Evolutionary conservation across 805 yeast species (phyloP), one percentile per base, ranked within the genome.

Genomic region (Kodamaea nitidulidarum): DNA sequence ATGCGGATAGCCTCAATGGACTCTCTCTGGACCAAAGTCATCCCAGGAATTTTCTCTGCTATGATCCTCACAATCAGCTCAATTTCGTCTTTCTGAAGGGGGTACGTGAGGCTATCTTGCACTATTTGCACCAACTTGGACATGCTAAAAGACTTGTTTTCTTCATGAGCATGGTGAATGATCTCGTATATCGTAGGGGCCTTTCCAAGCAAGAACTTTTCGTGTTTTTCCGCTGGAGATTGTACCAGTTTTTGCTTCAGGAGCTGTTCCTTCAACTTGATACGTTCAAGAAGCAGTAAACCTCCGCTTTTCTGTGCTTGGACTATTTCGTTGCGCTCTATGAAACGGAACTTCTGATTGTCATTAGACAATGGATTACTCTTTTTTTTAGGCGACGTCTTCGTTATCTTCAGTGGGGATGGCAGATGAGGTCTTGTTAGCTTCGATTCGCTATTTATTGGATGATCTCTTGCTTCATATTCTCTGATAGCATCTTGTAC

Each of bases 281-380:
- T 67, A 32, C 76, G 52, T 31, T 72, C 71, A 9, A 71, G 43
- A 4, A 72, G 46, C 1, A 68, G 52, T 7, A 60, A 47, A 1
- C 70, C 70, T 14, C 45, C 49, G 27, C 40, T 44, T 20, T 50
- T 52, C 15, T 32, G 41, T 18, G 44, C 42, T 39, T 56, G 50
- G 1, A 39, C 38, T 9, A 21, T 12, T 32, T 39, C 49, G 27
- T 39, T 37, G 7, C 43, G 22, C 22, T 44, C 39, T 10, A 33
- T 32, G 26, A 67, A 71, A 29, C 50, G 52, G 50, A 65, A 71
- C 35, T 61, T 65, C 1, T 61, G 48, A 9, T 63, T 43, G 22
- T 59, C 59, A 43, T 71, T 73, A 38, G 56, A 54, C 35, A 67
- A 46, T 20, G 22, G 22, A 20, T 8, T 20, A 5, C 22, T 20